Base-by-base conservation (phyloP, 495 filamentous ascomycete genomes). In the Sphaerosporella brunnea region DNA sequence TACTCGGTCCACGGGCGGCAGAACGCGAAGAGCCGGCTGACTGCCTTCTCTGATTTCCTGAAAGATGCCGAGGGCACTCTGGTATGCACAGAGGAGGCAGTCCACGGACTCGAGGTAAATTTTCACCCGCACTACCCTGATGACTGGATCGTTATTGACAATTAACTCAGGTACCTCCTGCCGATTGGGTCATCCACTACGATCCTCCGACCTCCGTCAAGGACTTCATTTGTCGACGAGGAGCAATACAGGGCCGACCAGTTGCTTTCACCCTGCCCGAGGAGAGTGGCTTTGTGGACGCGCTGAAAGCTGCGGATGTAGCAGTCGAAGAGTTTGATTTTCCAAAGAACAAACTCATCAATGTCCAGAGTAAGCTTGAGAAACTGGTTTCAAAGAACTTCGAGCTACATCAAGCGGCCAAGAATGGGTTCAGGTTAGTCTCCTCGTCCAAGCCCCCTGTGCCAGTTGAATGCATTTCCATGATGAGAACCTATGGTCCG, bases 401-500 rank as follows among this genome's bases (percentile, higher is more conserved):
- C 40, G 51, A 50, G 7, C 37, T 59, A 4, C 45, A 59, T 36
- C 47, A 42, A 8, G 36, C 44, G 16, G 55, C 51, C n/a, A 59
- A 59, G 23, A 55, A 59, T 48, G 56, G 54, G 13, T 59, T 59
- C 23, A 51, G 56, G 56, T 59, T 54, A 52, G 56, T 59, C 20
- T 23, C 23, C 34, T 16, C 25, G 13, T 23, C 34, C 24, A 13
- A 10, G 41, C 4, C 21, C 46, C 46, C 18, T 25, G n/a, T 37
- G 35, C 9, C 11, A 11, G n/a, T n/a, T 11, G 40, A 28, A 15
- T 23, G 37, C 37, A 15, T 36, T 50, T 34, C 30, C 16, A 52
- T 60, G 56, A 59, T 60, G 56, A 55, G 47, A 66, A 64, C 9
- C 51, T 69, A 34, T 71, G 66, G 68, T 70, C 68, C 68, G 68